Conservation (phyloP, 768 basidiomycete genomes). For the Sporobolomyces pararoseus region DNA sequence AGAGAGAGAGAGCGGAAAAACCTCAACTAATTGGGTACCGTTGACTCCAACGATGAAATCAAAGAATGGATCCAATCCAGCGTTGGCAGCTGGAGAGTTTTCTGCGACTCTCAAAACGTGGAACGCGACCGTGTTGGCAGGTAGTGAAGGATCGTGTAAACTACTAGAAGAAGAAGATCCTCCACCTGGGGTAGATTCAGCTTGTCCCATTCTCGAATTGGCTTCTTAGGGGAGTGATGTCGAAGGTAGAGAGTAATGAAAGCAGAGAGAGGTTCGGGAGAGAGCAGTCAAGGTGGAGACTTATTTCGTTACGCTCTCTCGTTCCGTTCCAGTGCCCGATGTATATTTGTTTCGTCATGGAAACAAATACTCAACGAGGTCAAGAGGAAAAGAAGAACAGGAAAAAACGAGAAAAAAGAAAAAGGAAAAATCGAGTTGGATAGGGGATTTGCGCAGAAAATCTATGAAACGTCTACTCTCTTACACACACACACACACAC, state of each 20-base stretch:
- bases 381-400: not conserved
- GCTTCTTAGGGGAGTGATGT: no score
- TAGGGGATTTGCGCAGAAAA: no score
- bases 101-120: constrained; percentile 39
- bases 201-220: constrained; percentile 38
- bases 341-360: no score
- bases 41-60: constrained; percentile 93
- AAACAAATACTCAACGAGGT: no score
- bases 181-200: not conserved
- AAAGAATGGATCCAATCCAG: constrained; percentile 85
- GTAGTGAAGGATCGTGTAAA: not conserved
- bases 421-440: not conserved
- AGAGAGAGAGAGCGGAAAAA: constrained; percentile 8
- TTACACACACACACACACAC: no score
- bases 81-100: constrained; percentile 75
- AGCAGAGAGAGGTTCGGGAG: no score
- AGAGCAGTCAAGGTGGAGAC: no score
- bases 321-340: no score
- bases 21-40: constrained; percentile 57
- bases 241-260: no score
- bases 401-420: not conserved
- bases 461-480: no score
- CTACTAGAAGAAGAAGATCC: not conserved
- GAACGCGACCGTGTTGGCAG: constrained; percentile 13
- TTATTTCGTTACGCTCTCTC: no score